Conservation (phyloP, 129 eudicot species). For the Flaveria trinervia region DNA sequence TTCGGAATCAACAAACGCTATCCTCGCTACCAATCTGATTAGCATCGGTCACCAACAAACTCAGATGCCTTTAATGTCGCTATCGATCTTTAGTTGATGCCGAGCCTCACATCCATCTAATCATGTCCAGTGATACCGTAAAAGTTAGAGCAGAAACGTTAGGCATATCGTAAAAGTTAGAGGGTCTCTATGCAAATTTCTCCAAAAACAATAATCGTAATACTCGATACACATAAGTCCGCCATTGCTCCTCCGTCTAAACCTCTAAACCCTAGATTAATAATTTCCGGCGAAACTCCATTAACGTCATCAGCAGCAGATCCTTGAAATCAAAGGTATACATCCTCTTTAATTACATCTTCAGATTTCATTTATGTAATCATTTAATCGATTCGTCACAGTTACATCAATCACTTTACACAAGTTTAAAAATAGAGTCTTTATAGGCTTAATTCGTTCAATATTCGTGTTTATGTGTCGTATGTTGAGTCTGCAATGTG, state of each 20-base stretch:
- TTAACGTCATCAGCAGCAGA: neutral
- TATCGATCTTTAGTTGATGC: too few relatives aligned
- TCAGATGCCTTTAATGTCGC: too few relatives aligned
- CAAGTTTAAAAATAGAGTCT: neutral
- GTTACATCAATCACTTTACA: neutral
- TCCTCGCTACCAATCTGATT: too few relatives aligned
- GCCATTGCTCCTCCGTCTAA: constrained; percentile 22
- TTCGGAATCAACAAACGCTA: too few relatives aligned
- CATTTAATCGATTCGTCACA: neutral
- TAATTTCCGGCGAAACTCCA: constrained; percentile 25
- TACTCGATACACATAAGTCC: neutral
- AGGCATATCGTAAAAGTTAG: neutral
- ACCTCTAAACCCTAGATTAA: constrained; percentile 34
- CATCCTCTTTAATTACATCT: neutral
- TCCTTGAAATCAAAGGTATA: constrained; percentile 23
- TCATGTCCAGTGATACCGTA: too few relatives aligned
- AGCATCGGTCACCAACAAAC: too few relatives aligned
- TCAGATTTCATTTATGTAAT: neutral
- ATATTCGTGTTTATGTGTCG: constrained; percentile 8
- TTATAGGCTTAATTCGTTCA: neutral
- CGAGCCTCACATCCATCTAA: too few relatives aligned
- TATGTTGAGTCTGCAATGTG: too few relatives aligned
- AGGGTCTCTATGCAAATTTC: neutral
- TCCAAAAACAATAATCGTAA: neutral
- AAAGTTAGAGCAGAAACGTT: too few relatives aligned